Evolutionary conservation across 1,139 yeast species (phyloP).

Genomic region (Magnusiomyces clavatus): DNA sequence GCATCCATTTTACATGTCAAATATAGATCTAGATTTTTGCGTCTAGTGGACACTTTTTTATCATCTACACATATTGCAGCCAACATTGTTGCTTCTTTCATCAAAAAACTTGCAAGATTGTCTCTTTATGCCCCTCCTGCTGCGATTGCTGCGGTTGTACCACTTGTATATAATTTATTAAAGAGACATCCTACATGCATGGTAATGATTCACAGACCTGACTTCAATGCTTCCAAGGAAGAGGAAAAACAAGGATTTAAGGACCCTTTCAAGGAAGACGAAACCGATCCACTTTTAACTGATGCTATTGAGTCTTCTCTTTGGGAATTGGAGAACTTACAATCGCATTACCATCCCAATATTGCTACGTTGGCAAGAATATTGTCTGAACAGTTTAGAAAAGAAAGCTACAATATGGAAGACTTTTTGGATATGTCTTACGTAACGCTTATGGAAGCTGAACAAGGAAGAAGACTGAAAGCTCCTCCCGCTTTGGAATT

Average conservation of each 20-base stretch:
- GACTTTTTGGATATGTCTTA: slow-evolving; percentile 94
- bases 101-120: slow-evolving; percentile 71
- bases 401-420: slow-evolving; percentile 79
- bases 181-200: slow-evolving; percentile 92
- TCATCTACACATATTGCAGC: slow-evolving; percentile 86
- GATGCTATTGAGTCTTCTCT: slow-evolving; percentile 77
- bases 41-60: slow-evolving; percentile 78
- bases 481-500: slow-evolving; percentile 73
- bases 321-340: slow-evolving; percentile 82
- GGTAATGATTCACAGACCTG: slow-evolving; percentile 65
- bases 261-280: slow-evolving; percentile 64
- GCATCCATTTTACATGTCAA: slow-evolving; percentile 71
- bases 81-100: slow-evolving; percentile 76
- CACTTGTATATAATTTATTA: slow-evolving; percentile 83
- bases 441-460: slow-evolving; percentile 64
- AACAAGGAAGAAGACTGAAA: slow-evolving; percentile 59
- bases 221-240: slow-evolving; percentile 27
- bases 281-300: slow-evolving; percentile 67
- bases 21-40: slow-evolving; percentile 79
- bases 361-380: slow-evolving; percentile 87
- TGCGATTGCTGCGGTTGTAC: slow-evolving; percentile 78
- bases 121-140: slow-evolving; percentile 80
- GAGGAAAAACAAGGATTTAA: slow-evolving; percentile 25
- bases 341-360: slow-evolving; percentile 92
- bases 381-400: slow-evolving; percentile 82